Percentiles rank a stretch among this genome's conserved stretches.
Evolutionary conservation across 768 basidiomycete species (phyloP).

Genomic region (Tephrocybe sp.): DNA sequence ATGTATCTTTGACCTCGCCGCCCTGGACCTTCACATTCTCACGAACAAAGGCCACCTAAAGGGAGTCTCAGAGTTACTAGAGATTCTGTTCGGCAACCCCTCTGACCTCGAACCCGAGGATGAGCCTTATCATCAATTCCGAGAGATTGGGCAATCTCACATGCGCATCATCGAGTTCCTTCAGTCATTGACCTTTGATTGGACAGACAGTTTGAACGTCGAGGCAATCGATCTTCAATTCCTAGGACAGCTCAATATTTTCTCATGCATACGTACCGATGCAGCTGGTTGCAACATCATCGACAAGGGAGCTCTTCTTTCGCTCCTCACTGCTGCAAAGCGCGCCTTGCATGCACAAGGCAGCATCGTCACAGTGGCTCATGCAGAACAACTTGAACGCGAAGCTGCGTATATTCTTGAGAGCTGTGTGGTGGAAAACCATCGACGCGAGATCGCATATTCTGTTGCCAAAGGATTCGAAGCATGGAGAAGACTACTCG

Average conservation of each 20-base stretch:
- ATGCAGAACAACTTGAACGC: constrained; percentile 62
- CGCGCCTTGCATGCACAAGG: constrained; percentile 69
- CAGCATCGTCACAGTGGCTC: constrained; percentile 56
- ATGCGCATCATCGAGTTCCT: constrained; percentile 87
- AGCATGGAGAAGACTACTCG: constrained; percentile 83
- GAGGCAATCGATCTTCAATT: constrained; percentile 61
- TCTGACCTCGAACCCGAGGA: constrained; percentile 50
- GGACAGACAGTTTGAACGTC: constrained; percentile 74
- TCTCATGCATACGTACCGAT: constrained; percentile 68
- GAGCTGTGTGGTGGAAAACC: constrained; percentile 86
- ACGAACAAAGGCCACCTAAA: constrained; percentile 78
- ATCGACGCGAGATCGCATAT: constrained; percentile 76
- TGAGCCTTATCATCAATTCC: constrained; percentile 57
- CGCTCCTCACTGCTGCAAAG: constrained; percentile 61
- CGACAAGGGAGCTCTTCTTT: constrained; percentile 70
- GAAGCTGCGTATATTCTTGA: constrained; percentile 80
- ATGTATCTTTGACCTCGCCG: constrained; percentile 80
- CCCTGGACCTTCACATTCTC: constrained; percentile 86
- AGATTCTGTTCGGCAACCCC: constrained; percentile 77
- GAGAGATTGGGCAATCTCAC: constrained; percentile 78
- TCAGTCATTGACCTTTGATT: constrained; percentile 84
- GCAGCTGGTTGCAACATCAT: constrained; percentile 79
- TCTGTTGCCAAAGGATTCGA: constrained; percentile 72
- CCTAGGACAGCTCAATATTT: constrained; percentile 64
- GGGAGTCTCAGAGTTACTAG: constrained; percentile 70